Base-by-base conservation (phyloP, 106 monocot genomes). In the Amphibolis antarctica region DNA sequence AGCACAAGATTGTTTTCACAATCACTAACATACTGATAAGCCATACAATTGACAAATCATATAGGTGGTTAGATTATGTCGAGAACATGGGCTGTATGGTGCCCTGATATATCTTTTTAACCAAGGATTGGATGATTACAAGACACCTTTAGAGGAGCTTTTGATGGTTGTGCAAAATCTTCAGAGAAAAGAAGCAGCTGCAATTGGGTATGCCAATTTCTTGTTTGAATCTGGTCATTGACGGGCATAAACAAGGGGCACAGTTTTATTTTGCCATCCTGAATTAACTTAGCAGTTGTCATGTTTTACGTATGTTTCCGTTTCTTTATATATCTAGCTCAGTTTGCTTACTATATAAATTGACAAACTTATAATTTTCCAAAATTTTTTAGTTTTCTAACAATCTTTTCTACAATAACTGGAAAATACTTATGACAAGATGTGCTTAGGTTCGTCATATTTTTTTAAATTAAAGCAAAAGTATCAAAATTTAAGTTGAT, bases 51-150 rank as follows among this genome's bases (percentile, higher is more conserved):
- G n/a, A n/a, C n/a, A 11, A 44, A 28, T 60, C 45, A 29, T 75
- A 63, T 56, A 96, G 96, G 84, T 98, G 25, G 81, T 91, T 57
- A 85, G 50, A 66, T 81, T 98, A 78, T 98, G 98, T 72, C 89
- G 87, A 49, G 96, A 90, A 51, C 86, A 98, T 79, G 87, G 87
- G 28, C 56, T 98, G 18, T 98, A 90, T 73, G 87, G 96, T 64
- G 96, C 96, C 15, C 72, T 98, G 26, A 91, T 98, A 59, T 98
- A 98, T 83, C 85, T 98, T 69, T 91, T 91, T 72, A 98, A 85
- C 71, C 64, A 70, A 78, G 96, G 90, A 57, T 59, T 98, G 70
- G 77, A 85, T 81, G 96, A 98, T 74, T 98, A 77, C 70, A 86
- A 46, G 26, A 63, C 90, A 77, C 96, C 90, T 55, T 72, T 91